Evolutionary conservation across 1,139 yeast genomes (phyloP), one percentile per base, ranked within the genome.

Genomic region (Suhomyces choctaworum): DNA sequence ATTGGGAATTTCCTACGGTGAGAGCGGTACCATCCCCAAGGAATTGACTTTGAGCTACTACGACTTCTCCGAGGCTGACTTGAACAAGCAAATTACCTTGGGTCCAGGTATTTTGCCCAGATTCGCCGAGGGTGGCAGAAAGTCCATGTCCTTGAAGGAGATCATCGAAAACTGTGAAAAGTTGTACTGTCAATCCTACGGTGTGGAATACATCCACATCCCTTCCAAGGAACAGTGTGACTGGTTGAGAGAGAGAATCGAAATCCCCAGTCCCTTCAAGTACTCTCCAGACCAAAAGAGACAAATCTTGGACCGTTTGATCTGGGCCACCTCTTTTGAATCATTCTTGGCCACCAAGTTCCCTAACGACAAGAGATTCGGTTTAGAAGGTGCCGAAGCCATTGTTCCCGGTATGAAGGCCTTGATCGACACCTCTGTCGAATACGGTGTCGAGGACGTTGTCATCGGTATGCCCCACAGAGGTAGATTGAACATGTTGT

Each of bases 401-500:
- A 85, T 86, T 54, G 88, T 92, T 35, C 97, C 98, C 30, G 98
- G 97, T 71, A 83, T 92, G 77, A 92, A 92, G 72, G 86, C 97
- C 33, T 68, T 92, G 61, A 90, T 92, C 60, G 99, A 92, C 65
- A 82, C 90, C 47, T 79, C 96, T 29, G 97, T 90, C 36, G 97
- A 89, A 51, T 70, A 73, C 45, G 99, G 99, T 54, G 82, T 90
- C 40, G 97, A 90, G 67, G 97, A 92, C 61, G 80, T 92, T 45
- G 95, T 92, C 55, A 84, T 94, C 54, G 99, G 99, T 73, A 92
- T 92, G 98, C 97, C 99, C 40, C 98, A 92, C 69, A 88, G 99
- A 78, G 99, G 99, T 70, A 84, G 99, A 74, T 77, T 92, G 58
- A 92, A 92, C 66, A 90, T 92, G 84, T 78, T 92, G 67, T 88